Evolutionary conservation across 306 rosid genomes (phyloP), one percentile per base, ranked within the genome.

Genomic region (Hippophae tibetana): DNA sequence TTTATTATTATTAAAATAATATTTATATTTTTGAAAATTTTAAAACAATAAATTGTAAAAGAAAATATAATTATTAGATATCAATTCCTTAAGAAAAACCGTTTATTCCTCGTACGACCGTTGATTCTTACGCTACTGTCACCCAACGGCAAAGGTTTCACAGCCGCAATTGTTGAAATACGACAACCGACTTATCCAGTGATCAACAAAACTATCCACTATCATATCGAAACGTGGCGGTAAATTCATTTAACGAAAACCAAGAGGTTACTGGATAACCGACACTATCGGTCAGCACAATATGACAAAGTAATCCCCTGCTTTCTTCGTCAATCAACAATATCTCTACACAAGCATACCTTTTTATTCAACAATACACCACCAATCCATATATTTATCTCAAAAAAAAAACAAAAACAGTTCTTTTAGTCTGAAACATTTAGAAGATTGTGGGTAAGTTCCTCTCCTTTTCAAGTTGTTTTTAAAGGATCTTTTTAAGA

Each of bases 91-190:
- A 18, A 18, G 23, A 18, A 18, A 31, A 31, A 31, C 3, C 38
- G 38, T 31, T 4, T 31, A 2, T 31, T 31, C 38, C 38, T 31
- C 42, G 25, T 53, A 43, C 6, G 7, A 40, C 62, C 61, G 61
- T 62, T n/a, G 7, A 23, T 31, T 54, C 8, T 9, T 10, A 31
- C 42, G 40, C 50, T 42, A 47, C 47, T 26, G 40, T 14, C n/a
- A 69, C 59, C 61, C 10, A 13, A 60, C 75, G 68, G 79, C 44
- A 11, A 60, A 10, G 55, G 57, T 26, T 25, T 5, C 58, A 7
- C 57, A 65, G 75, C 72, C 79, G 79, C 72, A 69, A 65, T 65
- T 45, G 64, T 71, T 65, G 79, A 75, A 58, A 50, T 7, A 60
- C 56, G 14, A 9, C 56, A 18, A 43, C 55, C 41, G 49, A 31